Percentiles rank a stretch among this genome's conserved stretches.
Evolutionary conservation across 2,329 filamentous ascomycete genomes (phyloP).

Genomic region (Botrytis fabae): DNA sequence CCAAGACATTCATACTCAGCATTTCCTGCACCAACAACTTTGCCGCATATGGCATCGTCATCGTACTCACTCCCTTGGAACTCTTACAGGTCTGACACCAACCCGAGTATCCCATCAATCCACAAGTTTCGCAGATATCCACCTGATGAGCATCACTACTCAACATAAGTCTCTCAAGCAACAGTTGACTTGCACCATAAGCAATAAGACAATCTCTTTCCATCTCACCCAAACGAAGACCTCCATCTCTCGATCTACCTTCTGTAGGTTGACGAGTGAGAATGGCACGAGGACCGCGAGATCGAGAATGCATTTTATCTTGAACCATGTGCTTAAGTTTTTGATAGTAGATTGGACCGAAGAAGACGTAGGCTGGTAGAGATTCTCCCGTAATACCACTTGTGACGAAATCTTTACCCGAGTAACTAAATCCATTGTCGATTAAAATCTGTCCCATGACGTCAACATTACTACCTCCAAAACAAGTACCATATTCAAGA

Average conservation of each 20-base stretch:
- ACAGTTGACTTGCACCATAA: constrained; percentile 88
- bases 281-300: constrained; percentile 85
- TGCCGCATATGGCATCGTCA: constrained; percentile 97
- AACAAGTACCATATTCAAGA: constrained; percentile 87
- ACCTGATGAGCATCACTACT: constrained; percentile 87
- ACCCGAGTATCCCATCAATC: constrained; percentile 91
- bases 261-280: constrained; percentile 95
- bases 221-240: constrained; percentile 95
- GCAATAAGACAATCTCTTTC: constrained; percentile 97
- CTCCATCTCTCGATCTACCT: constrained; percentile 88
- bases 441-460: constrained; percentile 87
- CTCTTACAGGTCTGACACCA: constrained; percentile 94
- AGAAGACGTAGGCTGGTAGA: constrained; percentile 95
- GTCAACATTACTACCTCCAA: constrained; percentile 80
- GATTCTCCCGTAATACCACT: constrained; percentile 93
- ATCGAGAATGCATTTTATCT: constrained; percentile 98
- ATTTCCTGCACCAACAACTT: constrained; percentile 95
- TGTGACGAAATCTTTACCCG: constrained; percentile 95
- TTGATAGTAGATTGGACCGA: constrained; percentile 98
- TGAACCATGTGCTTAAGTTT: constrained; percentile 99
- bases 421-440: constrained; percentile 89
- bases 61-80: constrained; percentile 79
- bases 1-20: constrained; percentile 98
- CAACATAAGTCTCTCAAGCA: constrained; percentile 92
- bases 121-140: constrained; percentile 91